Evolutionary conservation across 345 rosid genomes (phyloP), one percentile per base, ranked within the genome.

Genomic region (Eucalyptus pumila): DNA sequence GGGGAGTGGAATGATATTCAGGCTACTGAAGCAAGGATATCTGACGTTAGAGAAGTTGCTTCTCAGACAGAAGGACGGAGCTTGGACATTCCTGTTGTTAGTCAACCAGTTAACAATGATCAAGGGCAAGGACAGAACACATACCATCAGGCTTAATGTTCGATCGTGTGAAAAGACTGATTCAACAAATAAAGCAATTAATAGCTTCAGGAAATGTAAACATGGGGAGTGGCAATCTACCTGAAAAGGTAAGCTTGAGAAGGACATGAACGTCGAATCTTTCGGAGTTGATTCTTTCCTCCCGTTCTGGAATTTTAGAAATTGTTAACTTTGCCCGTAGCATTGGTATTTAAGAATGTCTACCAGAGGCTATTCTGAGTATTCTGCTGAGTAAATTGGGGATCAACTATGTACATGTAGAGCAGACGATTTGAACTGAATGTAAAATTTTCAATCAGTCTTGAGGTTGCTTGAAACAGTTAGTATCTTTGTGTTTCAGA

Each of bases 1-100:
- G 93, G 94, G 80, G 95, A 95, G 88, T 95, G 99, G 99, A 96
- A 93, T 67, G 98, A 96, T 91, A 96, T 98, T 91, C 98, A 94
- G 92, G 97, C 99, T 89, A 96, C 99, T 13, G 99, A 95, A 87
- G 92, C 97, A 42, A 93, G 94, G 87, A 93, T 96, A 87, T 92
- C 97, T 9, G 96, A 97, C 88, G 99, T 98, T 69, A 91, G 98
- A 92, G 99, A 96, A 93, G 90, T 95, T 86, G 92, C 95, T 32
- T 88, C 95, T 3, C 95, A 92, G 93, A 93, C 93, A n/a, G 98
- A 91, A 88, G 91, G 94, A 69, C 93, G 92, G 93, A 96, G 98
- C 93, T 87, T 94, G 93, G 99, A 97, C 91, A 98, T 98, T 86
- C 85, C 97, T 2, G 97, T 95, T 88, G 97, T 95, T 37, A 92